phyloP scores from a whole-genome alignment of 2,329 filamentous ascomycete species.

The Graphiopsis chlorocephala region DNA sequence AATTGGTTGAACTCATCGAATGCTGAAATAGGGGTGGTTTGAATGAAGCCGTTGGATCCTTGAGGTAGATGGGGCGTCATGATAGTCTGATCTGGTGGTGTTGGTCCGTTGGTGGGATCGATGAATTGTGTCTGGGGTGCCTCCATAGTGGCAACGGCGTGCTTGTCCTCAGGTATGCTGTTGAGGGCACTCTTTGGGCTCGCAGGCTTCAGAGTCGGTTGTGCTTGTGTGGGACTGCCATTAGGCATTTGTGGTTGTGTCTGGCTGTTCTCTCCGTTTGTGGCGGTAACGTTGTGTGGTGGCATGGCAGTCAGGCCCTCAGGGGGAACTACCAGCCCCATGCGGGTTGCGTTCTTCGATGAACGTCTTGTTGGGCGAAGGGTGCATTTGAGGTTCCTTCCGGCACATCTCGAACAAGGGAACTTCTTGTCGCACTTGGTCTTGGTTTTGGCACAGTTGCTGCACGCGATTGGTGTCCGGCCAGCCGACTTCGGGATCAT shows the following conservation, averaged over 20 bases:
- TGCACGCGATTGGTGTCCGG: slow-evolving; percentile 52
- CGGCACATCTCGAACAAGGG: slow-evolving; percentile 52
- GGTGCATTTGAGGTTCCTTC: slow-evolving; percentile 48
- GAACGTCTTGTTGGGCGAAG: slow-evolving; percentile 48
- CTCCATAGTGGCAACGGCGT: slow-evolving; percentile 29
- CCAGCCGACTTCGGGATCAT: slow-evolving; percentile 54
- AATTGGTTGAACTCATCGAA: slow-evolving; percentile 45
- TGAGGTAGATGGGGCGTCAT: slow-evolving; percentile 33
- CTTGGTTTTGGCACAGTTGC: slow-evolving; percentile 54
- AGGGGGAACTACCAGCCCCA: slow-evolving; percentile 32
- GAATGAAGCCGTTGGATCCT: slow-evolving; percentile 37
- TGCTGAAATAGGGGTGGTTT: slow-evolving; percentile 42
- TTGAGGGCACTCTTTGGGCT: slow-evolving; percentile 28
- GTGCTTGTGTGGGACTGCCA: slow-evolving; percentile 19
- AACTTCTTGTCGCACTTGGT: slow-evolving; percentile 56
- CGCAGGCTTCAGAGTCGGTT: slow-evolving; percentile 34
- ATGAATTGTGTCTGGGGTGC: slow-evolving; percentile 40
- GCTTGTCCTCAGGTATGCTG: slow-evolving; percentile 31
- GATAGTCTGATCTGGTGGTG: slow-evolving; percentile 23
- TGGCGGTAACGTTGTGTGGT: slow-evolving; percentile 19
- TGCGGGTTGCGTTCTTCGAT: slow-evolving; percentile 43
- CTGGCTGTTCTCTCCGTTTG: slow-evolving; percentile 16
- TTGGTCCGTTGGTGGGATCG: slow-evolving; percentile 38
- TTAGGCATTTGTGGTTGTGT: slow-evolving; percentile 15
- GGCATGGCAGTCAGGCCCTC: slow-evolving; percentile 29